phyloP scores from a whole-genome alignment of 2,329 filamentous ascomycete genomes.

The Hymenoscyphus repandus region DNA sequence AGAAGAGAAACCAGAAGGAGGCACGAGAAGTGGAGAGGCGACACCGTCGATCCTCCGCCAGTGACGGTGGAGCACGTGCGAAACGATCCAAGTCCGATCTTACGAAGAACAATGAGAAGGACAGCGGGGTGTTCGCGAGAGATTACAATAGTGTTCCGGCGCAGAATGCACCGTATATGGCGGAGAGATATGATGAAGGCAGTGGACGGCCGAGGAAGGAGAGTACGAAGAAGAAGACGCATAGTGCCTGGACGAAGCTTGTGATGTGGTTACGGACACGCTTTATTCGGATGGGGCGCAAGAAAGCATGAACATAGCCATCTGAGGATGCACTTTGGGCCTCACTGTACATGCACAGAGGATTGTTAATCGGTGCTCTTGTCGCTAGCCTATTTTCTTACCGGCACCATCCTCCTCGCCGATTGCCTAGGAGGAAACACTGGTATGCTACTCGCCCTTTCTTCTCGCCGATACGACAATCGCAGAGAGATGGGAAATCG shows the following conservation, averaged over 20 bases:
- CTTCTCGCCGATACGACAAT: no score
- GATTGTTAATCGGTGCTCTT: no score
- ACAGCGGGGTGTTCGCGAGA: conserved; percentile 16
- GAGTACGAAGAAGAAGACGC: conserved; percentile 50
- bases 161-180: conserved; percentile 7
- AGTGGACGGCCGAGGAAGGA: conserved; percentile 5
- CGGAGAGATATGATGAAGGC: conserved; percentile 1
- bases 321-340: no score
- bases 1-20: conserved; percentile 54
- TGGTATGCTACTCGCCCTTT: no score
- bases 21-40: conserved; percentile 44
- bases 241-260: conserved; percentile 57
- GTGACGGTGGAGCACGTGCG: conserved; percentile 36
- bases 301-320: conserved; percentile 1
- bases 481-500: no score
- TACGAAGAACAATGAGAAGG: conserved; percentile 24
- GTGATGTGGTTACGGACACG: conserved; percentile 60
- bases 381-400: no score
- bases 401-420: no score
- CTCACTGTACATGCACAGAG: no score
- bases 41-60: conserved; percentile 27
- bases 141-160: conserved; percentile 17
- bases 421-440: no score
- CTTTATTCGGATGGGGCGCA: conserved; percentile 37
- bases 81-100: conserved; percentile 34